Percentiles rank a stretch among this genome's conserved stretches.
These are phyloP conservation scores for Moesziomyces globuligerus DNA, from an alignment of 1,284 basidiomycete species.

Conservation along the genomic window DNA sequence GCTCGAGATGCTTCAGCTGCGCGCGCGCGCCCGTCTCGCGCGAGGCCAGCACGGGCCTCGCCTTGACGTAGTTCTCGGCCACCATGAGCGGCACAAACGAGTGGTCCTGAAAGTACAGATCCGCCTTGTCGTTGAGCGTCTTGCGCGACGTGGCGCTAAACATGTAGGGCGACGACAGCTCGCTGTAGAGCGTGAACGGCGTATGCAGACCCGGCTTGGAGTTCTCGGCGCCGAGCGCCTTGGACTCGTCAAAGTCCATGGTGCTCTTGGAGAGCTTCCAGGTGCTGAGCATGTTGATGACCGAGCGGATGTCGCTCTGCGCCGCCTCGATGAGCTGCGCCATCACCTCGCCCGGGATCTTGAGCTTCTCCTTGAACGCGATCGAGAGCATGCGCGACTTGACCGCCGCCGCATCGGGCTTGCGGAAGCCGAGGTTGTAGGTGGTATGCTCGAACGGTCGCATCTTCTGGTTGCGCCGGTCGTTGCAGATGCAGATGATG, in stretches of 20 bases:
- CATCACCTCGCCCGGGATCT: slow-evolving; percentile 86
- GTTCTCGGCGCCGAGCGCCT: slow-evolving; percentile 81
- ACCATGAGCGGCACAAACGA: slow-evolving; percentile 93
- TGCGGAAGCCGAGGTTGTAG: slow-evolving; percentile 73
- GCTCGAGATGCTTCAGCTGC: slow-evolving; percentile 78
- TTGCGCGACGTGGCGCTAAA: slow-evolving; percentile 84
- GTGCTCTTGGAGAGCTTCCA: slow-evolving; percentile 73
- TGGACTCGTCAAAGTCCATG: slow-evolving; percentile 76
- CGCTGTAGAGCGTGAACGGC: slow-evolving; percentile 72
- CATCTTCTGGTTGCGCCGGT: slow-evolving; percentile 84
- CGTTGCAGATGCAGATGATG: slow-evolving; percentile 98
- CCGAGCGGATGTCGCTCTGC: slow-evolving; percentile 94
- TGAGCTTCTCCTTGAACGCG: slow-evolving; percentile 76
- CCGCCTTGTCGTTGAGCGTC: slow-evolving; percentile 89
- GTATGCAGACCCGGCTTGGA: slow-evolving; percentile 79
- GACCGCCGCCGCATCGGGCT: slow-evolving; percentile 54
- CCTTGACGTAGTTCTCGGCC: slow-evolving; percentile 74
- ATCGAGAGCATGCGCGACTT: slow-evolving; percentile 78
- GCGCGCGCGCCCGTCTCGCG: slow-evolving; percentile 53
- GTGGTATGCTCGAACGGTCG: slow-evolving; percentile 83
- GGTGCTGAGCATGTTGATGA: slow-evolving; percentile 97
- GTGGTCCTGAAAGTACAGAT: slow-evolving; percentile 95
- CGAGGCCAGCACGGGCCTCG: slow-evolving; percentile 68
- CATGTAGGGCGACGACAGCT: slow-evolving; percentile 86
- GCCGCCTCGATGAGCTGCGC: slow-evolving; percentile 89